Base-by-base conservation (phyloP, 176 grass and related monocot genomes). In the Phragmites australis region DNA sequence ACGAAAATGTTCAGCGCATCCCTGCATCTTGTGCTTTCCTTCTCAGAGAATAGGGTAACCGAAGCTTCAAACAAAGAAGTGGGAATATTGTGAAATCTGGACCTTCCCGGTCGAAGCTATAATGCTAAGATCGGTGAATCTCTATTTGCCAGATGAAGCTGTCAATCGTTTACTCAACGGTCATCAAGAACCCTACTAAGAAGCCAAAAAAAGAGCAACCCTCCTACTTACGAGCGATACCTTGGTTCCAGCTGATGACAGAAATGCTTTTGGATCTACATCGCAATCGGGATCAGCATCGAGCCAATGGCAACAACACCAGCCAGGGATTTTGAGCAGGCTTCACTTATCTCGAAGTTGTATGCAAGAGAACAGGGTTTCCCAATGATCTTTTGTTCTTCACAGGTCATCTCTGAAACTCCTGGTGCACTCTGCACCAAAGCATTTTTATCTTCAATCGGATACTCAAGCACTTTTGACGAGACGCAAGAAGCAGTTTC, bases 271-370 rank as follows among this genome's bases (percentile, higher is more conserved):
- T 44, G 14, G 25, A 44, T 49, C 52, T 25, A 44, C 13, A 31
- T 52, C 9, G 67, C 73, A 76, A 94, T 43, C 21, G 79, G 82
- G 75, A 94, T 21, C 74, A 85, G 83, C 80, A 91, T 78, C 8
- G 92, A 94, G 44, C 92, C 92, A 22, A 94, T 77, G 23, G 78
- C 75, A 9, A 94, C 34, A 74, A 86, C 43, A 81, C 83, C 78
- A 19, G 62, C 37, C 53, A 32, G 61, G 47, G 68, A 51, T 60
- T 78, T 81, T 83, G 74, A 56, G 84, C 67, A 79, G 78, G 76
- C 37, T 50, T 77, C 56, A 41, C 47, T 79, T 72, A 74, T 61
- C 4, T 12, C 43, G 65, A 55, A 72, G 66, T 30, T 55, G 13
- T 27, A 19, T 61, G 27, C 67, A 50, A 76, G 29, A 27, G 88